A percentile compares a stretch with the other conserved stretches of the same genome.
Conservation (phyloP, 2,329 filamentous ascomycete genomes). For the Aureobasidium uvarum region DNA sequence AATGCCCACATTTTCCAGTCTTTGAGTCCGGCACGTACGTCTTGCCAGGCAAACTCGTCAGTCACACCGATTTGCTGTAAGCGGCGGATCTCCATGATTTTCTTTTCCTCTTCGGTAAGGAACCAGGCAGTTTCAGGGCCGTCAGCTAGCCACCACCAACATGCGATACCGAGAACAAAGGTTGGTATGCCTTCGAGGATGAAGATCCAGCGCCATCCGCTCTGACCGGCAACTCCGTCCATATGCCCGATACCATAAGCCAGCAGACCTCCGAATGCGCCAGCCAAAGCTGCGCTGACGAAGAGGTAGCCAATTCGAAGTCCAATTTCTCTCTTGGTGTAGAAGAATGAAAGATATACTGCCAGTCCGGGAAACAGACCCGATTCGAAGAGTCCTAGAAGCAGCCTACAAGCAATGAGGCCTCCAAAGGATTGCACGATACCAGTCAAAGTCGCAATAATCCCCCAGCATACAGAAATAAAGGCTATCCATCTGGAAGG, state of each 20-base stretch:
- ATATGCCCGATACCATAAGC: constrained; percentile 73
- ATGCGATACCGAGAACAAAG: constrained; percentile 55
- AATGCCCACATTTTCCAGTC: constrained; percentile 60
- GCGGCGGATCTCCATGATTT: constrained; percentile 47
- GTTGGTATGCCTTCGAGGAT: constrained; percentile 55
- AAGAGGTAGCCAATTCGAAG: constrained; percentile 72
- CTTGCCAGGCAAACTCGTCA: constrained; percentile 55
- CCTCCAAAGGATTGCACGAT: constrained; percentile 63
- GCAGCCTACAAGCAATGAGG: constrained; percentile 64
- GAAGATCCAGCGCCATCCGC: constrained; percentile 73
- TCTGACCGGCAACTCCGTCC: constrained; percentile 63
- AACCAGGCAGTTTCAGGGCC: constrained; percentile 64
- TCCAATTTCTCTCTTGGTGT: constrained; percentile 71
- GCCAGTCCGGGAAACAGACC: constrained; percentile 69
- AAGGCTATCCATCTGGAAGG: constrained; percentile 55
- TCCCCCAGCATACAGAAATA: constrained; percentile 57
- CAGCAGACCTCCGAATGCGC: constrained; percentile 68
- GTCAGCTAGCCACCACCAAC: constrained; percentile 61
- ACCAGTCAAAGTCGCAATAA: constrained; percentile 67
- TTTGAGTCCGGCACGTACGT: constrained; percentile 64
- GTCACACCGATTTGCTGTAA: constrained; percentile 34
- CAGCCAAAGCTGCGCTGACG: constrained; percentile 67
- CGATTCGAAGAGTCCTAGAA: constrained; percentile 68
- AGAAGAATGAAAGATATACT: constrained; percentile 69
- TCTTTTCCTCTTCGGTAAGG: constrained; percentile 58